These are phyloP conservation scores for Hymenoscyphus infarciens DNA, from an alignment of 2,329 filamentous ascomycete species.

Conservation along the genomic window DNA sequence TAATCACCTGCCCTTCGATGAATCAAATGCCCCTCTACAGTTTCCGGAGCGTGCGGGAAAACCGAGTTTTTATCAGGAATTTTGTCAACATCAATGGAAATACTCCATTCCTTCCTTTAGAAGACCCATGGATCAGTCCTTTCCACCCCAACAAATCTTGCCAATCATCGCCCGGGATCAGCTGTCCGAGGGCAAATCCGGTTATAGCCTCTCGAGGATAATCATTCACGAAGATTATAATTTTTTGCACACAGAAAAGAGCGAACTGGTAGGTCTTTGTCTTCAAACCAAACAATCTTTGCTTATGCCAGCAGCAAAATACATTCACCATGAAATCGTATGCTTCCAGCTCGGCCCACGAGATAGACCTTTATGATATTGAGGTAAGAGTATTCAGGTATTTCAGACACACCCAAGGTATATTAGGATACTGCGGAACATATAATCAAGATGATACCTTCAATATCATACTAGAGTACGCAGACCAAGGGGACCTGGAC, in stretches of 20 bases:
- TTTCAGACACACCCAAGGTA: slow-evolving; percentile 8
- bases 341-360: background rate
- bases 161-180: slow-evolving; percentile 26
- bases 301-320: background rate
- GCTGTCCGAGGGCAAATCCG: background rate
- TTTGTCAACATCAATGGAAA: slow-evolving; percentile 31
- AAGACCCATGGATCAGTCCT: slow-evolving; percentile 22
- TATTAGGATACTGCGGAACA: slow-evolving; percentile 32
- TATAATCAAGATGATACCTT: slow-evolving; percentile 29
- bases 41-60: slow-evolving; percentile 20
- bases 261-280: background rate
- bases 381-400: background rate
- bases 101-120: slow-evolving; percentile 29
- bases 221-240: background rate
- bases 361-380: background rate
- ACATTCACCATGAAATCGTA: background rate
- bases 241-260: background rate
- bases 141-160: slow-evolving; percentile 26
- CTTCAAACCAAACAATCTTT: background rate
- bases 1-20: slow-evolving; percentile 28
- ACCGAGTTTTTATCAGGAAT: slow-evolving; percentile 25
- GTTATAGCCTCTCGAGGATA: background rate
- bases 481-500: slow-evolving; percentile 35
- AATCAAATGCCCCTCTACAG: slow-evolving; percentile 15
- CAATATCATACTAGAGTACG: slow-evolving; percentile 38